Evolutionary conservation across 164 flowering plant species (phyloP), one percentile per base, ranked within the genome.

Genomic region (Kalanchoe fedtschenkoi): DNA sequence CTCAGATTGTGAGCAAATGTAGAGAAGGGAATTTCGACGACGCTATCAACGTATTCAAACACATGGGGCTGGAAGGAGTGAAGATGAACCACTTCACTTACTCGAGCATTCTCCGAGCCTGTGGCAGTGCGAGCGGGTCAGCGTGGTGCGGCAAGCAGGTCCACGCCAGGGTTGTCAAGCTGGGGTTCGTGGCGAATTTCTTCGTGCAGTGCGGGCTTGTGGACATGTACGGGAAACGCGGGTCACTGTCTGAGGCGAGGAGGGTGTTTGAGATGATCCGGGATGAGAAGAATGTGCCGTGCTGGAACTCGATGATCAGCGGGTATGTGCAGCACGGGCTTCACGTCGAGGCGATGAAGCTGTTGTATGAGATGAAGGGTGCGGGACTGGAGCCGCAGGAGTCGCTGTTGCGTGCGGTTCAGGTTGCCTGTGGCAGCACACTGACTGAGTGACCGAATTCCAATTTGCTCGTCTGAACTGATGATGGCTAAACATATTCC

Each of bases 261-360:
- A 73, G 57, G 64, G 75, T 68, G 53, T 78, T 81, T 65, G 75
- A 75, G 37, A 51, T 60, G 58, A 41, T 57, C 10, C 15, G 33
- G 30, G 60, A 66, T 8, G 41, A 64, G 67, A 70, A 61, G 47
- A 77, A 69, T 72, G 34, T 19, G 55, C 81, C 73, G 0, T 79
- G 81, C 66, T 86, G 86, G 87, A 82, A 78, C 67, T 78, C 86
- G 28, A 74, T 86, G 87, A 71, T 86, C 19, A 56, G 15, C 34
- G 75, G 72, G 15, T 82, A 74, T 65, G 46, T 63, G 15, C 71
- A 62, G 24, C 66, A 80, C 38, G 83, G 81, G 15, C 46, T 24
- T 26, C 62, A 58, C 55, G 42, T 75, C 28, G 77, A 80, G 41
- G 83, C 86, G 43, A 62, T 81, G 42, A 81, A 74, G 71, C 63